Base-by-base conservation (phyloP, 192 early-diverging fungal genomes). In the Entomortierella parvispora region DNA sequence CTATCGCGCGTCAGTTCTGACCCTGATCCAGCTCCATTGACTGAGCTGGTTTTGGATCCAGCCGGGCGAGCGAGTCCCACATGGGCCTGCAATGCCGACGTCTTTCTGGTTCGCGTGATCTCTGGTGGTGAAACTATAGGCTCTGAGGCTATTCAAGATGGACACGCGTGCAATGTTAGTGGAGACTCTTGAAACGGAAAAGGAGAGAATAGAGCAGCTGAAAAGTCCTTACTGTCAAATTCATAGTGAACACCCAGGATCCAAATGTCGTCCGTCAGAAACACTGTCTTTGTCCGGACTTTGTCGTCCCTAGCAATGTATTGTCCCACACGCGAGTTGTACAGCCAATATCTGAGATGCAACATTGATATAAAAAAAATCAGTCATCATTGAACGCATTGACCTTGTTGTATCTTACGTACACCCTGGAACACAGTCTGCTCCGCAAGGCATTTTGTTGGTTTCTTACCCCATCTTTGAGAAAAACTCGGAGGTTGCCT, bases 221-320 rank as follows among this genome's bases (percentile, higher is more conserved):
- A 23, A 25, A 22, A 12, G 37, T 12, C 53, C 51, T 22, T 62
- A 75, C 71, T 12, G 31, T 75, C 71, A 55, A 82, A 70, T 23
- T 29, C 55, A 58, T 82, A 82, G 37, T 58, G 58, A 17, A 70
- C 45, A 37, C 81, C 81, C 20, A 82, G 37, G 50, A 82, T 60
- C 81, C 81, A 82, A 46, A 82, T 79, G n/a, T 77, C 51, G n/a
- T 70, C 71, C 14, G 61, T 60, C 23, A 58, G 63, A 32, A 79
- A 82, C 17, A 37, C 43, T 7, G 62, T 68, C 47, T 79, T 82
- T 22, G 60, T 68, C 26, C 81, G 57, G 2, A 58, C 33, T 7
- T 75, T 61, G 34, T 82, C 81, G 40, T 82, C 81, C 23, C 75
- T 58, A 33, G 67, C 65, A 55, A 82, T 77, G 22, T 78, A 78